phyloP scores from a whole-genome alignment of 441 rosid species.

The Eutrema salsugineum region DNA sequence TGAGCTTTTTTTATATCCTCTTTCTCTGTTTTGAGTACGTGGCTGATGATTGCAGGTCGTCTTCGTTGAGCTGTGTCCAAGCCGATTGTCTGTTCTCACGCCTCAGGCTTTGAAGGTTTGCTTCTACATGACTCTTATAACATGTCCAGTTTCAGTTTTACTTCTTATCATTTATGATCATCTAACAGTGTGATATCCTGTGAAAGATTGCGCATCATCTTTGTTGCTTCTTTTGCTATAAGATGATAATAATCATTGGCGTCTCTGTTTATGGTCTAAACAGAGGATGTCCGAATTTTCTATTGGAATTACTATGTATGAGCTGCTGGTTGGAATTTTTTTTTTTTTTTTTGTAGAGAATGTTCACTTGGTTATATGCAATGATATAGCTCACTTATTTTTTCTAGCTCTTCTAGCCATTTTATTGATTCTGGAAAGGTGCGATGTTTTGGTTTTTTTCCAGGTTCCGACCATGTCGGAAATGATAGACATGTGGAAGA shows the following conservation, averaged over 20 bases:
- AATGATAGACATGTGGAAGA: conserved; percentile 91
- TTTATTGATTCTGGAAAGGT: not conserved
- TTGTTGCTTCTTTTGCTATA: not conserved
- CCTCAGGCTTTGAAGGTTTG: conserved; percentile 44
- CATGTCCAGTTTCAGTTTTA: not conserved
- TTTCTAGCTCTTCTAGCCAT: not conserved
- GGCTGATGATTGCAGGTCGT: conserved; percentile 48
- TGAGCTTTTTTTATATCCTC: not conserved
- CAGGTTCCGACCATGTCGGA: conserved; percentile 76
- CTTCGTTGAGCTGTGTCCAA: conserved; percentile 79
- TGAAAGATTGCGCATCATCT: not conserved
- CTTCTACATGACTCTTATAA: conserved; percentile 2
- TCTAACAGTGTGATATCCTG: not conserved
- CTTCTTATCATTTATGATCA: not conserved
- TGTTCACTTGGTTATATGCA: not conserved
- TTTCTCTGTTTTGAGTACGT: not conserved
- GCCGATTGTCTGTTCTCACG: conserved; percentile 62
- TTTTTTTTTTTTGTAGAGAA: conserved; percentile 4
- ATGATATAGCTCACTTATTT: not conserved
- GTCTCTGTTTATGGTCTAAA: not conserved
- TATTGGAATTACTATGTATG: conserved; percentile 42
- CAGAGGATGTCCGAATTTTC: conserved; percentile 45
- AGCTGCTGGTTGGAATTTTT: not conserved
- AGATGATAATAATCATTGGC: not conserved
- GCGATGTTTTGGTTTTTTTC: not conserved